Evolutionary conservation across 768 basidiomycete species (phyloP), one percentile per base, ranked within the genome.

Genomic region (Termitomyces sp.): DNA sequence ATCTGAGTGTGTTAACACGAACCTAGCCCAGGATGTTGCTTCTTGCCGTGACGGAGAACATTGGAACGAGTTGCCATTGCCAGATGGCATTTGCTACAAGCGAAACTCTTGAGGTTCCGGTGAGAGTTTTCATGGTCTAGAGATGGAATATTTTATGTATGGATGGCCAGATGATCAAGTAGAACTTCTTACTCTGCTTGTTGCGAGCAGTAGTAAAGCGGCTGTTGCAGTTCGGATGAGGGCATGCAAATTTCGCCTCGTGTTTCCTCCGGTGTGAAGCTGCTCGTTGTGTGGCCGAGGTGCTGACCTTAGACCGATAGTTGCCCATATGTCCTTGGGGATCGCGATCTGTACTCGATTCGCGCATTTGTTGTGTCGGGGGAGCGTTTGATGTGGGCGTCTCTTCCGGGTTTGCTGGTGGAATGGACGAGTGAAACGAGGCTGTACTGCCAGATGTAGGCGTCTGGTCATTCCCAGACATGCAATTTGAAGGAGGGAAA

Each of bases 71-170:
- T 60, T 31, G 53, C 34, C 52, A 63, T 57, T 4, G 50, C 14
- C n/a, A 31, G 11, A 12, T 49, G 32, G 17, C 62, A 63, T 25
- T 35, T 3, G 11, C 56, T 54, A 45, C 64, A 65, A 12, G 3
- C 23, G 53, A 25, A 62, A 0, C 32, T 46, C 49, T 63, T 65
- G n/a, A 35, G 34, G 12, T 58, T 55, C 8, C 27, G 45, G 31
- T 65, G 64, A n/a, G 60, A 47, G 17, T 62, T 54, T 16, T 43
- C 29, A 48, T 65, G 64, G 38, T 63, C 64, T 65, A 23, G 16
- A 25, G 16, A 42, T 2, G 23, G 7, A 21, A 41, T 7, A 16
- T 27, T 40, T 9, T 23, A 41, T 17, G 47, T 12, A 40, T 14
- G 19, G 17, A 31, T 35, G n/a, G 5, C 27, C 11, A 5, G 3